A percentile compares a stretch with the other conserved stretches of the same genome.
Evolutionary conservation across 148 eudicot genomes (phyloP).

Genomic region (Heliosperma pusillum): DNA sequence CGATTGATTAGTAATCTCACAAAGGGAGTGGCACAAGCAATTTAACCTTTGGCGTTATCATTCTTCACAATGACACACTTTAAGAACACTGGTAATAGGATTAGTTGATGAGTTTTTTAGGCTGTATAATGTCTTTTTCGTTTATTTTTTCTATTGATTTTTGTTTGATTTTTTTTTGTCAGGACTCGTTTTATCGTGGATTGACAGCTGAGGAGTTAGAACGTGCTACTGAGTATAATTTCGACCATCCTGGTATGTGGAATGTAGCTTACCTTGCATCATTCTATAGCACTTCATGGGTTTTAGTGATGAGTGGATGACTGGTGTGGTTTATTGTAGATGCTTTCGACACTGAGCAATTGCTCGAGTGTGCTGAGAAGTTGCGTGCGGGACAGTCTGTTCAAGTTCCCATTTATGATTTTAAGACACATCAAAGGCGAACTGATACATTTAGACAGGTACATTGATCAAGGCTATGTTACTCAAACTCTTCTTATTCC

Average conservation of each 20-base stretch:
- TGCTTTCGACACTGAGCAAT: slow-evolving; percentile 97
- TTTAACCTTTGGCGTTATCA: no score
- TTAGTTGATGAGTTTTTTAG: background rate
- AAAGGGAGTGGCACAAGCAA: no score
- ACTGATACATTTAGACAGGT: slow-evolving; percentile 88
- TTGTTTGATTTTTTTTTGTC: slow-evolving; percentile 15
- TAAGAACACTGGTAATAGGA: background rate
- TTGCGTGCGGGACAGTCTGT: slow-evolving; percentile 68
- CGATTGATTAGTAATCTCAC: no score
- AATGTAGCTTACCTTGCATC: background rate
- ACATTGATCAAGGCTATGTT: slow-evolving; percentile 17
- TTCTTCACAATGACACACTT: no score
- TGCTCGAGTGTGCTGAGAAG: slow-evolving; percentile 70
- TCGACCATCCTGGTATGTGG: slow-evolving; percentile 91
- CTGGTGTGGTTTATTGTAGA: slow-evolving; percentile 40
- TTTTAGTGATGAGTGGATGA: background rate
- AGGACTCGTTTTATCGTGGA: slow-evolving; percentile 97
- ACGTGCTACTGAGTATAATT: slow-evolving; percentile 82
- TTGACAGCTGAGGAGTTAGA: slow-evolving; percentile 74
- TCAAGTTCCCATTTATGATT: slow-evolving; percentile 88
- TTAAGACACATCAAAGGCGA: slow-evolving; percentile 81
- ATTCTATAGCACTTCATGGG: background rate
- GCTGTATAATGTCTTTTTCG: background rate
- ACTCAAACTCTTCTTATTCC: no score
- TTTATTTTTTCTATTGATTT: background rate